These are phyloP conservation scores for Cladochytrium replicatum DNA, from an alignment of 192 early-diverging fungal genomes.

Conservation along the genomic window DNA sequence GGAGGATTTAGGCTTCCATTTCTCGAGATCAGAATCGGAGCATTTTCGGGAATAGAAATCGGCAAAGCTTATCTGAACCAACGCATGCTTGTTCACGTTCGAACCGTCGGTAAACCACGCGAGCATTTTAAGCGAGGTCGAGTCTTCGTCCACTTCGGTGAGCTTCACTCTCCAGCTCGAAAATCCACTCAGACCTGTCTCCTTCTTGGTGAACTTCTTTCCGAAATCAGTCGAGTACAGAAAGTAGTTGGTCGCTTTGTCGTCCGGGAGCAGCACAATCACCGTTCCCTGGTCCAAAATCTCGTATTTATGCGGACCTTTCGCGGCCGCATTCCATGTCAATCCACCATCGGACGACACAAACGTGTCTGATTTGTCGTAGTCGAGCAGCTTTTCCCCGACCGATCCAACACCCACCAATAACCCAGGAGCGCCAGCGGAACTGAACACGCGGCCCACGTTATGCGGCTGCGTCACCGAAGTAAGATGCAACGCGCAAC, in stretches of 20 bases:
- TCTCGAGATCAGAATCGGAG: slow-evolving; percentile 59
- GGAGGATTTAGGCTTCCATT: slow-evolving; percentile 46
- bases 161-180: slow-evolving; percentile 39
- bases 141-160: slow-evolving; percentile 68
- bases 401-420: slow-evolving; percentile 89
- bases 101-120: slow-evolving; percentile 33
- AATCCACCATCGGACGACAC: slow-evolving; percentile 75
- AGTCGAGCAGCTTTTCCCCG: slow-evolving; percentile 56
- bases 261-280: slow-evolving; percentile 60
- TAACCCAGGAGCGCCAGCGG: slow-evolving; percentile 64
- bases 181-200: slow-evolving; percentile 26
- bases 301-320: slow-evolving; percentile 76
- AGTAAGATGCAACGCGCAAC: slow-evolving; percentile 79
- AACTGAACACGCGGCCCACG: slow-evolving; percentile 63
- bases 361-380: slow-evolving; percentile 75
- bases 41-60: slow-evolving; percentile 55
- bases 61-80: slow-evolving; percentile 65
- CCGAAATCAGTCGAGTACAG: slow-evolving; percentile 74
- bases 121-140: slow-evolving; percentile 62
- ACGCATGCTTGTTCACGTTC: slow-evolving; percentile 16
- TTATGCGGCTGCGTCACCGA: slow-evolving; percentile 63
- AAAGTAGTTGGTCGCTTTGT: slow-evolving; percentile 42
- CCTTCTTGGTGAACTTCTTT: slow-evolving; percentile 47
- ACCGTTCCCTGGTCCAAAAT: slow-evolving; percentile 72
- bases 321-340: slow-evolving; percentile 54